Base-by-base conservation (phyloP, 257 asterid genomes). In the Lycium ferocissimum region DNA sequence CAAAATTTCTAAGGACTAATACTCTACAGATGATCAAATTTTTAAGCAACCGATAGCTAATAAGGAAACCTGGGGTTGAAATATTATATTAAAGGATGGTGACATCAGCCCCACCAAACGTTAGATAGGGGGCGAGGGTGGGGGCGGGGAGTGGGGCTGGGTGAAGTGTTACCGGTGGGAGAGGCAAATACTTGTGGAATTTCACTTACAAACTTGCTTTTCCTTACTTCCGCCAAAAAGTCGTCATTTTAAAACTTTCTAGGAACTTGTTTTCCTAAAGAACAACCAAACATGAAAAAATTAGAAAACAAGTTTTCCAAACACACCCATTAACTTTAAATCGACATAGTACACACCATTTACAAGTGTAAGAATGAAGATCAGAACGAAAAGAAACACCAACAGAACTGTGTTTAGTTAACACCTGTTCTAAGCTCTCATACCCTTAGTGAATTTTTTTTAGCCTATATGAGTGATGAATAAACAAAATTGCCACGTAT, bases 21-120 rank as follows among this genome's bases (percentile, higher is more conserved):
- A 92, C 88, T 85, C 75, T 81, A 89, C 89, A 86, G 88, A 88
- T 91, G 85, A 85, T 87, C 86, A 88, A 79, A 12, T 87, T 85
- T 90, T 89, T 84, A 89, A 89, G 92, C 90, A 86, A 90, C 88
- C 85, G 4, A 51, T 1, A 2, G 11, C n/a, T 81, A 81, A 3
- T 15, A 37, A 45, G 79, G 13, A 17, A 43, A 71, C 37, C 57
- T 67, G 75, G 76, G 78, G 26, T 61, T 57, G n/a, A 81, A 85
- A 75, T 73, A 80, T 81, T 83, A n/a, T 91, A 86, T 91, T 88
- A 63, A 93, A 93, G 94, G 80, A 86, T 88, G 73, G 9, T 86
- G 85, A 86, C 85, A 47, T 86, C 78, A 73, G 83, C 88, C 88
- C 90, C 92, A 89, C 93, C 94, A 88, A 93, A 89, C 92, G 67